Evolutionary conservation across 306 rosid species (phyloP).

Genomic region (Urtica urens): DNA sequence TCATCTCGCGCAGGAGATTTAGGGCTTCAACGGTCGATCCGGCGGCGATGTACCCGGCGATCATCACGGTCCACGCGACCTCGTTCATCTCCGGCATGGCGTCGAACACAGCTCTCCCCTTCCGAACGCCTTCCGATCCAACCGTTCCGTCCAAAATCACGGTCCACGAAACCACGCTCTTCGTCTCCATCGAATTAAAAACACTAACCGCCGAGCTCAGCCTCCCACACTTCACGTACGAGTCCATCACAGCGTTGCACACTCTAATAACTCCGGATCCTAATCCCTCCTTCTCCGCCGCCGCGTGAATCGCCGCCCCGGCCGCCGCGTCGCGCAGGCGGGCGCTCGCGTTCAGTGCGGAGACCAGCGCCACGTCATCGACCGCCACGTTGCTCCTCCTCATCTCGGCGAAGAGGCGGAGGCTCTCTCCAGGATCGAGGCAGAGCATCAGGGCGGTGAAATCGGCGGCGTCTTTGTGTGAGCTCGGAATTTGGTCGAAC

Average conservation of each 20-base stretch:
- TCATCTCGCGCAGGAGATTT: constrained; percentile 38
- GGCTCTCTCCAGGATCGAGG: constrained; percentile 24
- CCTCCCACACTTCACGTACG: constrained; percentile 52
- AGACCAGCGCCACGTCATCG: constrained; percentile 43
- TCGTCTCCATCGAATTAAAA: constrained; percentile 38
- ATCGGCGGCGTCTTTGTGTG: constrained; percentile 52
- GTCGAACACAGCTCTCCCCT: constrained; percentile 50
- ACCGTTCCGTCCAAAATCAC: constrained; percentile 54
- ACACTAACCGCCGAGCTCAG: constrained; percentile 37
- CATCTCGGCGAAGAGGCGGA: constrained; percentile 38
- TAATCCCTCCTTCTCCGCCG: constrained; percentile 35
- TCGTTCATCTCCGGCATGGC: constrained; percentile 63
- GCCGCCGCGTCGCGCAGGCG: constrained; percentile 24
- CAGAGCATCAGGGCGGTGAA: constrained; percentile 52
- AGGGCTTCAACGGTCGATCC: constrained; percentile 39
- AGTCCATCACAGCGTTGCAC: constrained; percentile 56
- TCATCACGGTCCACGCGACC: constrained; percentile 71
- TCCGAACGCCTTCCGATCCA: constrained; percentile 45
- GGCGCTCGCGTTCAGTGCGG: constrained; percentile 35
- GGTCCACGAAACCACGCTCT: constrained; percentile 66
- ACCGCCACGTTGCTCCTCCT: constrained; percentile 17
- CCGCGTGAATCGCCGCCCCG: constrained; percentile 37
- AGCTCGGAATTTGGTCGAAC: constrained; percentile 52
- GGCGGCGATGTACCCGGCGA: constrained; percentile 40
- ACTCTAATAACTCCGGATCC: constrained; percentile 23